Conservation (phyloP, 129 eudicot genomes). For the Gnaphalium uliginosum region DNA sequence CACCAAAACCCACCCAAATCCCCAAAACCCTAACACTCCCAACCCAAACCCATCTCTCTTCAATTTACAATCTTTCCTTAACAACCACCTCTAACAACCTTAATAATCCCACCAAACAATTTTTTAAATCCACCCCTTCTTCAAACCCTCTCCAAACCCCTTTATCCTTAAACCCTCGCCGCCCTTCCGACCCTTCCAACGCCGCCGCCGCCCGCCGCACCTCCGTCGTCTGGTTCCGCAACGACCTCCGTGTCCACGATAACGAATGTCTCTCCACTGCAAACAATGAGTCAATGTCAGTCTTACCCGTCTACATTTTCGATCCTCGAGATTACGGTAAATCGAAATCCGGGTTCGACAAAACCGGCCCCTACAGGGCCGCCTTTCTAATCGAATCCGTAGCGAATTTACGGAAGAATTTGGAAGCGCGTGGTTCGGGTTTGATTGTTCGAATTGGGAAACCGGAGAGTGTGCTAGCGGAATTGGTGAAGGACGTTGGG, state of each 20-base stretch:
- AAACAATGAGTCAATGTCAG: conserved; percentile 69
- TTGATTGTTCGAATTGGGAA: conserved; percentile 71
- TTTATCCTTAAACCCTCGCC: conserved; percentile 64
- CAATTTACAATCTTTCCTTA: conserved; percentile 40
- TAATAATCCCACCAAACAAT: conserved; percentile 33
- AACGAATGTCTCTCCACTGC: conserved; percentile 73
- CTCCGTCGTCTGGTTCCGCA: conserved; percentile 84
- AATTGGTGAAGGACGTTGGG: conserved; percentile 74
- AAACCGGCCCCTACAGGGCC: conserved; percentile 88
- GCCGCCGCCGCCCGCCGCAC: conserved; percentile 65
- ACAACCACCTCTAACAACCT: conserved; percentile 30
- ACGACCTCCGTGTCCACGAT: conserved; percentile 83
- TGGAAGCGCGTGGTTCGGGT: conserved; percentile 77
- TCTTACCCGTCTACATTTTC: conserved; percentile 77
- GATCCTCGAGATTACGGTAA: conserved; percentile 92
- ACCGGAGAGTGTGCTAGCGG: conserved; percentile 72
- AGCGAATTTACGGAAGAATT: conserved; percentile 56
- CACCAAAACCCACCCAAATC: conserved; percentile 47
- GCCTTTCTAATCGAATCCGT: conserved; percentile 69
- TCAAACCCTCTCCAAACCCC: conserved; percentile 69
- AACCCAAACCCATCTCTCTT: conserved; percentile 26
- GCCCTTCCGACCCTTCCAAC: conserved; percentile 71
- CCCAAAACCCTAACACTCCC: conserved; percentile 42
- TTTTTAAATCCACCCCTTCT: conserved; percentile 57
- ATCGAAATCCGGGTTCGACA: conserved; percentile 81